Percentiles rank a stretch among this genome's conserved stretches.
Evolutionary conservation across 73 alveolate genomes (phyloP).

Genomic region (Effrenium voratum): DNA sequence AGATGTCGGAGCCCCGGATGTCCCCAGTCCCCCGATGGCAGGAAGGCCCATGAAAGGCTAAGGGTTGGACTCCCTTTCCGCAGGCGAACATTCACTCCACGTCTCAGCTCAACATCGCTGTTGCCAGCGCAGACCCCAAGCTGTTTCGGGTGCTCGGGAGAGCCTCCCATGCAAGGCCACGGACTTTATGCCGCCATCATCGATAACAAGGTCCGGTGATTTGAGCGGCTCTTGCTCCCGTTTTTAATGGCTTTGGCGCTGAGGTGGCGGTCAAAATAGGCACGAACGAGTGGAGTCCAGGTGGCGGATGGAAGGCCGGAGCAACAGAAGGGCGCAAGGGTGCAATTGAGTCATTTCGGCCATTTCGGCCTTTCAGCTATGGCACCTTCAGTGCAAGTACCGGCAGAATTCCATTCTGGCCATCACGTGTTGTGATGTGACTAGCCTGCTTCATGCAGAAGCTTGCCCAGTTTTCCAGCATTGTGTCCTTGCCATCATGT

Average conservation of each 20-base stretch:
- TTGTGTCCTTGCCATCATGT: too few species aligned
- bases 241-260: background rate
- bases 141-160: background rate
- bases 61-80: background rate
- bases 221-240: background rate
- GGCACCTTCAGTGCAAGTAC: too few species aligned
- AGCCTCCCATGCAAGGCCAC: slow-evolving; percentile 14
- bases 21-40: too few species aligned
- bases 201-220: slow-evolving; percentile 25
- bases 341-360: too few species aligned
- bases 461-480: too few species aligned
- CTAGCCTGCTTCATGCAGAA: too few species aligned
- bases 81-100: slow-evolving; percentile 65
- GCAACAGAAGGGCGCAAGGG: background rate
- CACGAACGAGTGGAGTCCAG: slow-evolving; percentile 91
- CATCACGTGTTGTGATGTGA: too few species aligned
- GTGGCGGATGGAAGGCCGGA: slow-evolving; percentile 66
- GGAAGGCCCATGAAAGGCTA: too few species aligned
- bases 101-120: slow-evolving; percentile 59
- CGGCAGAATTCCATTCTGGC: too few species aligned
- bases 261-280: slow-evolving; percentile 87
- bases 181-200: slow-evolving; percentile 83
- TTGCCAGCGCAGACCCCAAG: background rate
- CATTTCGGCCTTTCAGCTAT: too few species aligned
- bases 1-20: background rate